These are phyloP conservation scores for Ophiostoma ips DNA, from an alignment of 2,329 filamentous ascomycete species.

Conservation along the genomic window DNA sequence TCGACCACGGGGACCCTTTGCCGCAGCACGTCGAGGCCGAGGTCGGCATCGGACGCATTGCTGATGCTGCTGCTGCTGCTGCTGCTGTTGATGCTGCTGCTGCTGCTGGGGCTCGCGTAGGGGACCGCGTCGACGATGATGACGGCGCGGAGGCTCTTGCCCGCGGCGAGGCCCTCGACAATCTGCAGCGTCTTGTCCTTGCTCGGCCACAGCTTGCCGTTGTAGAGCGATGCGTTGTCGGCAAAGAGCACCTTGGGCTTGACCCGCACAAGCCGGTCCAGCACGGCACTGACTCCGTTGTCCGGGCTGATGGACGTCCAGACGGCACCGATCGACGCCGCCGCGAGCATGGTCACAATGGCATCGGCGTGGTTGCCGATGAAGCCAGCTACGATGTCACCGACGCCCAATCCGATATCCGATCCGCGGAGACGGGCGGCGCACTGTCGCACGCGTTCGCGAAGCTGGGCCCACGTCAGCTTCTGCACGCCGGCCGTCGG, in stretches of 20 bases:
- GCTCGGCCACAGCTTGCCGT: constrained; percentile 77
- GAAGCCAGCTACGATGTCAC: constrained; percentile 54
- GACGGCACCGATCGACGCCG: constrained; percentile 68
- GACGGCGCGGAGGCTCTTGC: constrained; percentile 50
- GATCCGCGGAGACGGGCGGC: constrained; percentile 48
- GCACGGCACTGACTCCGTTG: constrained; percentile 77
- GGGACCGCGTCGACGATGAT: constrained; percentile 52
- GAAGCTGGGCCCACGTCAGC: constrained; percentile 63
- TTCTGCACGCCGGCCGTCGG: constrained; percentile 34
- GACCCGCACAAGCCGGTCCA: constrained; percentile 79
- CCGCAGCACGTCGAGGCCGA: constrained; percentile 29
- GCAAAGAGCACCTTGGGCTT: constrained; percentile 70
- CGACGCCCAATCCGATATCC: constrained; percentile 43
- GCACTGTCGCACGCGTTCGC: constrained; percentile 63
- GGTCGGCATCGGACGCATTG: constrained; percentile 18
- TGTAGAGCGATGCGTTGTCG: constrained; percentile 81
- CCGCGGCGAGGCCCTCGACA: constrained; percentile 43
- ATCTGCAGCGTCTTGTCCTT: constrained; percentile 69
- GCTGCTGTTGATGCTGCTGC: too few relatives aligned
- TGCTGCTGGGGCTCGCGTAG: constrained; percentile 11
- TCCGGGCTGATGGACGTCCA: constrained; percentile 93
- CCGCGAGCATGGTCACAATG: constrained; percentile 74
- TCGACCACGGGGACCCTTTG: constrained; percentile 26
- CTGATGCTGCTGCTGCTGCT: too few relatives aligned
- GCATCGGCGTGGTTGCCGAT: constrained; percentile 84